Conservation (phyloP, 768 basidiomycete species). For the Hemileccinum impolitum region DNA sequence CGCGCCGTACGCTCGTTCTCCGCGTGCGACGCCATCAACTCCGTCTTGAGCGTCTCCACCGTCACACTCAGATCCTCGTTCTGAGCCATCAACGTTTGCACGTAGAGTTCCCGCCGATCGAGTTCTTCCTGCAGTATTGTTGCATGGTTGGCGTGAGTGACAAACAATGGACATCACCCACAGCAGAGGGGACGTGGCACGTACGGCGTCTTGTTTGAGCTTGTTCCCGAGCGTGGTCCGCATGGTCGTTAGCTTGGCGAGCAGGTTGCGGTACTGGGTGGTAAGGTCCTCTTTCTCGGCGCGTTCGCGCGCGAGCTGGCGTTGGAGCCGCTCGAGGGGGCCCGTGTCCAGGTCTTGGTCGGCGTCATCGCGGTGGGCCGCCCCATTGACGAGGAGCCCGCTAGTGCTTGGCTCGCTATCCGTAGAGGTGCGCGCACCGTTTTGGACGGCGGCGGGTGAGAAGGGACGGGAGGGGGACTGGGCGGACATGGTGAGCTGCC, state of each 20-base stretch:
- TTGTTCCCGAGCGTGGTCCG: slow-evolving; percentile 91
- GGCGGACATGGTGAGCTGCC: slow-evolving; percentile 14
- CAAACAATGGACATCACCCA: too few relatives aligned
- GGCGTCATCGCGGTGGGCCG: slow-evolving; percentile 33
- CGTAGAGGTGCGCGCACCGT: slow-evolving; percentile 35
- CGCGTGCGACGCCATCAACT: slow-evolving; percentile 70
- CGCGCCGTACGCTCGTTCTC: slow-evolving; percentile 68
- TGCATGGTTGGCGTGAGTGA: background rate
- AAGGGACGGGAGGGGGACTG: slow-evolving; percentile 32
- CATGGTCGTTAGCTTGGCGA: slow-evolving; percentile 91
- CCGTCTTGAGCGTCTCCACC: slow-evolving; percentile 75
- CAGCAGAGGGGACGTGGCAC: slow-evolving; percentile 23
- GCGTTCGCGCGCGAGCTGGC: slow-evolving; percentile 68
- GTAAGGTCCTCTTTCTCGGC: slow-evolving; percentile 89
- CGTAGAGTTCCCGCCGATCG: slow-evolving; percentile 82
- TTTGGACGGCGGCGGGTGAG: slow-evolving; percentile 23
- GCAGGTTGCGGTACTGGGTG: slow-evolving; percentile 78
- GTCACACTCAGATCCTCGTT: slow-evolving; percentile 71
- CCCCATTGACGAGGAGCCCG: slow-evolving; percentile 31
- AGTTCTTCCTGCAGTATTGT: slow-evolving; percentile 86
- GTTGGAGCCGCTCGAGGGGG: slow-evolving; percentile 58
- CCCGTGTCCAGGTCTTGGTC: slow-evolving; percentile 44
- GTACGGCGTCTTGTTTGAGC: slow-evolving; percentile 92
- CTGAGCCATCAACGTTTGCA: slow-evolving; percentile 74
- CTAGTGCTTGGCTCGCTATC: slow-evolving; percentile 40